A percentile compares a stretch with the other conserved stretches of the same genome.
phyloP scores from a whole-genome alignment of 441 rosid genomes.

The Erodium moschatum region DNA sequence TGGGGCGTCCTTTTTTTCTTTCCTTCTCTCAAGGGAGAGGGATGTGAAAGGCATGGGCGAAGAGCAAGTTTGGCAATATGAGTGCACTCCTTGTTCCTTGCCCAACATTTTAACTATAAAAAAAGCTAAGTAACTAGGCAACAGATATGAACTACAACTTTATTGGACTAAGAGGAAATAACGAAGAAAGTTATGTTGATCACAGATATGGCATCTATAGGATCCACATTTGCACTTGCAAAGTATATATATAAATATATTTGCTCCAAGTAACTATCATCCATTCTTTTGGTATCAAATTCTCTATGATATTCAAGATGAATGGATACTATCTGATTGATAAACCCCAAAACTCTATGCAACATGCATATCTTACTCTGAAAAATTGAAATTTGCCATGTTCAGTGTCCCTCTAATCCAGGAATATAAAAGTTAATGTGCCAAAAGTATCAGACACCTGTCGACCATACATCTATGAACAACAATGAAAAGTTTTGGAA shows the following conservation, averaged over 20 bases:
- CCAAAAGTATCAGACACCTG: not conserved
- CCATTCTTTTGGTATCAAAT: not conserved
- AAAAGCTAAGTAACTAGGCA: not conserved
- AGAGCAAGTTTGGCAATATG: constrained; percentile 2
- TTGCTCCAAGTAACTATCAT: not conserved
- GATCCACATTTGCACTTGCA: constrained; percentile 6
- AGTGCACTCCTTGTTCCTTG: too few species aligned
- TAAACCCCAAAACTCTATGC: not conserved
- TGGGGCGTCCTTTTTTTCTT: not conserved
- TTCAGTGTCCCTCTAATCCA: not conserved
- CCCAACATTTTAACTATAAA: constrained; percentile 1
- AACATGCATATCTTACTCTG: not conserved
- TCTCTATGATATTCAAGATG: not conserved
- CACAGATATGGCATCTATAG: not conserved
- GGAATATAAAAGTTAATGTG: not conserved
- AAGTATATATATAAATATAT: not conserved
- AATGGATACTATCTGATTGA: not conserved
- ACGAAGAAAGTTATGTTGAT: not conserved
- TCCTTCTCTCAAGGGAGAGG: not conserved
- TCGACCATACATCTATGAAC: not conserved
- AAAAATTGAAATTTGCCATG: not conserved
- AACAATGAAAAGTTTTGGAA: not conserved
- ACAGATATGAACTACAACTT: constrained; percentile 5
- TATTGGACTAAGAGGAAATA: not conserved
- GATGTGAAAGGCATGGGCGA: not conserved